Base-by-base conservation (phyloP, 495 filamentous ascomycete genomes). In the Gamarada debralockiae region DNA sequence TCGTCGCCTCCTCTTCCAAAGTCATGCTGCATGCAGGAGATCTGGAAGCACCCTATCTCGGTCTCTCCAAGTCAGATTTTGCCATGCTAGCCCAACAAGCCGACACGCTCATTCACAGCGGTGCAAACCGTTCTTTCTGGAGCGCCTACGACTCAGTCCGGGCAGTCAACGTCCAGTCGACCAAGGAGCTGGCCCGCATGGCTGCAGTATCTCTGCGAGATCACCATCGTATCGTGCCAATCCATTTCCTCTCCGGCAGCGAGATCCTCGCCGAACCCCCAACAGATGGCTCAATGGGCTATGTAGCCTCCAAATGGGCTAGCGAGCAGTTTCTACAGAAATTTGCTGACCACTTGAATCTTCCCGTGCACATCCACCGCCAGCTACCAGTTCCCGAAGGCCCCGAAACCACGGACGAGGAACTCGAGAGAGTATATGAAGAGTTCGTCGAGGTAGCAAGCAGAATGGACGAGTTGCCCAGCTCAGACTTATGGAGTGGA, bases 51-150 rank as follows among this genome's bases (percentile, higher is more conserved):
- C 50, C 54, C 4, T 20, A 15, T 3, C 33, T 52, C 8, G 58
- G 58, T 2, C 50, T 61, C 4, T 38, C 43, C 1, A 18, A 38
- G 29, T 43, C 56, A 6, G 46, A 22, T 3, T 14, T 34, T 23
- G 56, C 9, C 0, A 42, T 27, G 0, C 57, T 83, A 1, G 71
- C 65, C 20, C 13, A 13, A 3, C 34, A 45, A 2, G 71, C 65
- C 0, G 67, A 81, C 39, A 53, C 52, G 4, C 60, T 82, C 24
- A 72, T 84, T 29, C 80, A 83, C 61, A 73, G 70, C 53, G 79
- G 76, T 8, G 74, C 78, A 0, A 69, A 77, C 42, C 69, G 72
- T 1, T 78, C 75, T 3, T 71, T 72, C 59, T 56, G 75, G 51
- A 73, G 80, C 12, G 63, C 57, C 3, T 84, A 81, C 60, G 42